A percentile compares a stretch with the other conserved stretches of the same genome.
Conservation (phyloP, 495 filamentous ascomycete species). For the Xylaria cubensis region DNA sequence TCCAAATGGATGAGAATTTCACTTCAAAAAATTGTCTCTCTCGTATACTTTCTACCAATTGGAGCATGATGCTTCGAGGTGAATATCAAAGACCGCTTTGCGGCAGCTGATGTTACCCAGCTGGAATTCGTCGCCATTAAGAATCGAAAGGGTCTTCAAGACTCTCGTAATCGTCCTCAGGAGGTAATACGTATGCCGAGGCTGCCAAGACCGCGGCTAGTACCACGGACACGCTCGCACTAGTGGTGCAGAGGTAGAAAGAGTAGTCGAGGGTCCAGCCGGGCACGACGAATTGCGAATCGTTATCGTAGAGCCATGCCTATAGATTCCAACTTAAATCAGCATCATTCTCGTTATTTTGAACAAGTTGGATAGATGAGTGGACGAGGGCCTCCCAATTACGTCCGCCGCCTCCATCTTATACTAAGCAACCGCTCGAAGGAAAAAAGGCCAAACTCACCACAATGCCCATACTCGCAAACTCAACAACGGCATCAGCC, state of each 20-base stretch:
- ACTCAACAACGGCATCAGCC: conserved; percentile 66
- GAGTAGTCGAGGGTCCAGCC: conserved; percentile 84
- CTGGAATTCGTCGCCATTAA: conserved; percentile 21
- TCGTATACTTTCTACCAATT: conserved; percentile 20
- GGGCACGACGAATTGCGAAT: conserved; percentile 78
- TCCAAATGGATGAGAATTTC: not conserved
- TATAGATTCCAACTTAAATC: conserved; percentile 43
- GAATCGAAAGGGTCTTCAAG: conserved; percentile 43
- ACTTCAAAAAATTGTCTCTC: not conserved
- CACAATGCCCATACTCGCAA: conserved; percentile 76
- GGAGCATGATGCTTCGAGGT: not conserved
- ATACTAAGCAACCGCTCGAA: not conserved
- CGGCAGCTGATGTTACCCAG: not conserved
- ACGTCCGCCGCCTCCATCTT: too few relatives aligned
- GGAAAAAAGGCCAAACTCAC: conserved; percentile 58
- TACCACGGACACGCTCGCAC: conserved; percentile 70
- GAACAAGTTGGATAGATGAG: not conserved
- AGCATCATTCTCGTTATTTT: not conserved
- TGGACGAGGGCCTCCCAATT: not conserved
- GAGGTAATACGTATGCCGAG: conserved; percentile 70
- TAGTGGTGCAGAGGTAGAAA: conserved; percentile 78
- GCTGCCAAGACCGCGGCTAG: conserved; percentile 66
- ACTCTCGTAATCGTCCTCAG: conserved; percentile 86
- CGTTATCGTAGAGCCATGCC: conserved; percentile 84
- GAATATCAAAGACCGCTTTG: not conserved